phyloP scores from a whole-genome alignment of 2,329 filamentous ascomycete genomes.

The Alternaria viburni region DNA sequence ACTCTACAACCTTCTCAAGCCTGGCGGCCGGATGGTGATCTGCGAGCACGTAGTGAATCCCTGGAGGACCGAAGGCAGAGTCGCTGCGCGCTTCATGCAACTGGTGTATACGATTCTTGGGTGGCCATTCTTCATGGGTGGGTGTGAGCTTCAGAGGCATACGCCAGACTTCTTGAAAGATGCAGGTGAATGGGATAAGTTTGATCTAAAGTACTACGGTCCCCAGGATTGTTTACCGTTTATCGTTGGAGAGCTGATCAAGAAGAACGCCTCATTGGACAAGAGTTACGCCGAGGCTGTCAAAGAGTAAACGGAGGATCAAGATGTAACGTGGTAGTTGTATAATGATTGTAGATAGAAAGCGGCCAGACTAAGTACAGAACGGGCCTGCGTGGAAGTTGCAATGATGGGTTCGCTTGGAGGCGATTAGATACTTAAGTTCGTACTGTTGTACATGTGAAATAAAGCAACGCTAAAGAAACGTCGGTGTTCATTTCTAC shows the following conservation, averaged over 20 bases:
- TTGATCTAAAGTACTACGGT: conserved; percentile 53
- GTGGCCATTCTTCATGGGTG: conserved; percentile 61
- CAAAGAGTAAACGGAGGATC: conserved; percentile 12
- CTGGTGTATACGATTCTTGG: conserved; percentile 53
- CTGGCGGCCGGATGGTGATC: conserved; percentile 61
- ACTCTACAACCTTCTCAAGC: conserved; percentile 59
- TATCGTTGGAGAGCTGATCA: conserved; percentile 47
- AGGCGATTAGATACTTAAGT: not conserved
- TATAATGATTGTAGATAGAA: not conserved
- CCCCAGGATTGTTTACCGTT: conserved; percentile 40
- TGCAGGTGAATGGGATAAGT: conserved; percentile 57
- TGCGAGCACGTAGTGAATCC: conserved; percentile 63
- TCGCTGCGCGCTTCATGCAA: conserved; percentile 56
- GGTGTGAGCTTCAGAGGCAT: conserved; percentile 59
- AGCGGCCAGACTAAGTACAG: not conserved
- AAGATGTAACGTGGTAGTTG: not conserved
- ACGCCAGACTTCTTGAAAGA: conserved; percentile 53
- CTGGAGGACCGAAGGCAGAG: conserved; percentile 55
- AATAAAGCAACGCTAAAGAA: not conserved
- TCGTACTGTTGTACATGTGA: not conserved
- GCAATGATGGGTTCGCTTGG: not conserved
- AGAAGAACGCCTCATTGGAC: conserved; percentile 28
- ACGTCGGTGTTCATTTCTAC: not conserved
- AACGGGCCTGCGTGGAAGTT: not conserved
- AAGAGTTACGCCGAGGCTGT: conserved; percentile 30